Evolutionary conservation across 495 filamentous ascomycete species (phyloP), one percentile per base, ranked within the genome.

Genomic region (Staphylotrichum longicolle): DNA sequence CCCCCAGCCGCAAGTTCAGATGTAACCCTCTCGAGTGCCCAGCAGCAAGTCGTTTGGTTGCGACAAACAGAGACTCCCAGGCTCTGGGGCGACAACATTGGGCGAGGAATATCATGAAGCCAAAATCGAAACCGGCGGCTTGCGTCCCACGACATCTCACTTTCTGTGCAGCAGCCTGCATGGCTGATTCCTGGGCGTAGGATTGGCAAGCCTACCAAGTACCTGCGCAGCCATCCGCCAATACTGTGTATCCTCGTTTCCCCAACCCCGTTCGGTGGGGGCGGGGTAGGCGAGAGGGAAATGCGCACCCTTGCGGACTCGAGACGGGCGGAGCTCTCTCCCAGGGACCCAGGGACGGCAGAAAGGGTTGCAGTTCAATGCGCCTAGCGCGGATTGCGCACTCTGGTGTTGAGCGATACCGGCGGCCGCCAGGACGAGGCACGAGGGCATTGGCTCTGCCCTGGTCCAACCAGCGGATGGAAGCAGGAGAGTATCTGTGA

Each of bases 321-420:
- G 20, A 42, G 20, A 41, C n/a, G 35, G 35, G 6, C 4, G 4
- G 5, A 27, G 20, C 20, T 27, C 20, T 27, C 20, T 27, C 20
- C 20, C 20, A 27, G 20, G 20, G 20, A 27, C 20, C 20, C 20
- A 27, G 20, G 20, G 20, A 27, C 20, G 20, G 20, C 20, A 27
- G 20, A 27, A 27, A 27, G 20, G 20, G 20, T 27, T 27, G 20
- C 20, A 7, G 20, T 15, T 12, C 53, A 27, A 41, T n/a, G 53
- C 53, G 40, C 53, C 53, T 55, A 55, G 53, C 53, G 53, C 53
- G 53, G 52, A 55, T 44, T 30, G 20, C 52, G 37, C 37, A 9
- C 20, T 55, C 3, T 44, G 5, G 53, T 32, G 27, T 33, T n/a
- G 53, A 45, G 53, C 53, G 53, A 55, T 44, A 55, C 53, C 53